These are phyloP conservation scores for Candida pini DNA, from an alignment of 805 yeast species.

Conservation along the genomic window DNA sequence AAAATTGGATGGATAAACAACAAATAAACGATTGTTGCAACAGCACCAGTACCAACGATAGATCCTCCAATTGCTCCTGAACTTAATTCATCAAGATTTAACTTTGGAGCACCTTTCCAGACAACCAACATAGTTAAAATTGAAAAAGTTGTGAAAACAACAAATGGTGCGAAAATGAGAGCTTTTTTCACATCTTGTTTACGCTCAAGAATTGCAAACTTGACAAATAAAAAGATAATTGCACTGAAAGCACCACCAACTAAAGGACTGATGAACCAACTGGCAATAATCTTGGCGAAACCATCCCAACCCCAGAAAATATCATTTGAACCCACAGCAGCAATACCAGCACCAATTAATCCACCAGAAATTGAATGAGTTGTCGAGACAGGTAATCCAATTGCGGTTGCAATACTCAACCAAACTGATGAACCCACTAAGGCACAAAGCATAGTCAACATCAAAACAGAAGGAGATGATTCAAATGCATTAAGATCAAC, in stretches of 20 bases:
- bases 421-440: constrained; percentile 67
- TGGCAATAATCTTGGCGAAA: constrained; percentile 65
- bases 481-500: constrained; percentile 45
- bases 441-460: constrained; percentile 74
- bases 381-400: constrained; percentile 78
- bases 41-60: constrained; percentile 60
- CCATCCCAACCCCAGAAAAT: constrained; percentile 76
- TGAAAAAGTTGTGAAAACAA: constrained; percentile 55
- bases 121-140: constrained; percentile 71
- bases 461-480: constrained; percentile 60
- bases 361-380: constrained; percentile 79
- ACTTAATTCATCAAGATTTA: constrained; percentile 49
- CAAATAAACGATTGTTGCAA: constrained; percentile 45
- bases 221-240: constrained; percentile 51
- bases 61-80: constrained; percentile 50
- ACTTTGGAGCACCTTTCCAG: constrained; percentile 75
- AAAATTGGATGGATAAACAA: constrained; percentile 56
- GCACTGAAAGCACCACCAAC: constrained; percentile 63
- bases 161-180: constrained; percentile 49
- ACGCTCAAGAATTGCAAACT: constrained; percentile 56
- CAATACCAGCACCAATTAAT: constrained; percentile 68
- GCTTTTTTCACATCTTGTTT: constrained; percentile 51
- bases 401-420: constrained; percentile 59
- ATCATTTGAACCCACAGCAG: constrained; percentile 57
- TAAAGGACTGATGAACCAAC: constrained; percentile 76